These are phyloP conservation scores for Betula pendula DNA, from an alignment of 306 rosid species.

Conservation along the genomic window DNA sequence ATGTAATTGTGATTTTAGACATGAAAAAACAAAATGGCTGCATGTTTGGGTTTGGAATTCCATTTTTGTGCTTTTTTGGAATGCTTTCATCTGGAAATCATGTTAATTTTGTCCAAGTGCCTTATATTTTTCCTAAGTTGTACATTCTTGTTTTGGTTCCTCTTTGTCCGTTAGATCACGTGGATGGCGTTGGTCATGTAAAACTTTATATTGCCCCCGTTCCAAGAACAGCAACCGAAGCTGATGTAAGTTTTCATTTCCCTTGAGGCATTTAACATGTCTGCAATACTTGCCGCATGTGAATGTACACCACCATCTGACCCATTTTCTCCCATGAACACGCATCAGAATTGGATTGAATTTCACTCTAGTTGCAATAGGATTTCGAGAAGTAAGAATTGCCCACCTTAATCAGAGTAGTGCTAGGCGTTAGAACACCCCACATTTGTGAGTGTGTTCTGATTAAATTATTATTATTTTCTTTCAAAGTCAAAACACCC, in stretches of 20 bases:
- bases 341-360: background rate
- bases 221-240: constrained; percentile 64
- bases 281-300: background rate
- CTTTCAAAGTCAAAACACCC: too few species aligned
- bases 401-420: too few species aligned
- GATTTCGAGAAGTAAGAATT: too few species aligned
- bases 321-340: background rate
- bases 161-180: constrained; percentile 44
- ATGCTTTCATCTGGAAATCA: background rate
- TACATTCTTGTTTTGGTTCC: background rate
- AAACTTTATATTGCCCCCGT: constrained; percentile 82
- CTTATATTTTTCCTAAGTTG: background rate
- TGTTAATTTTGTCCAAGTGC: background rate
- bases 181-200: constrained; percentile 37
- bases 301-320: constrained; percentile 3
- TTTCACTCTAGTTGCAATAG: too few species aligned
- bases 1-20: background rate
- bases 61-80: background rate
- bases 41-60: background rate
- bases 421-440: too few species aligned
- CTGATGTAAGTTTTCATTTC: constrained; percentile 52
- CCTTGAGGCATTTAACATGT: background rate
- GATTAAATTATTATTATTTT: too few species aligned
- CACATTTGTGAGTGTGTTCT: too few species aligned
- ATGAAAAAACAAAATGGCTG: background rate